A percentile compares a stretch with the other conserved stretches of the same genome.
phyloP scores from a whole-genome alignment of 768 basidiomycete genomes.

The Trametes elegans region DNA sequence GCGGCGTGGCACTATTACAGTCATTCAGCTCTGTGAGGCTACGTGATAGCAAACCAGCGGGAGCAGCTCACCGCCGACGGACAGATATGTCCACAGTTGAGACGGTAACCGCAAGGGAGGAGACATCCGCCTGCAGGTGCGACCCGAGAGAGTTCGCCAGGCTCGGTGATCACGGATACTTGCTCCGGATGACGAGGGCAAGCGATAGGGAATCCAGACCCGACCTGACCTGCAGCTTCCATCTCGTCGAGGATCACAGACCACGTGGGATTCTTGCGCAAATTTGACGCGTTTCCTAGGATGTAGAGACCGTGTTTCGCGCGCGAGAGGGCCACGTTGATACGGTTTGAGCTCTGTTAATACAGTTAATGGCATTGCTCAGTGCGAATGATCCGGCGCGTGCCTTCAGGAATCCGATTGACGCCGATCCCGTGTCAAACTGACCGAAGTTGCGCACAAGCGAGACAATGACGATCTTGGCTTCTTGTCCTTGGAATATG shows the following conservation, averaged over 20 bases:
- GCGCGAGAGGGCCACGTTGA: slow-evolving; percentile 64
- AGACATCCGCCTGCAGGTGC: slow-evolving; percentile 66
- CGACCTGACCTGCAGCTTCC: slow-evolving; percentile 44
- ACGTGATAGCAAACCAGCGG: too few relatives aligned
- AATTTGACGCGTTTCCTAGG: slow-evolving; percentile 61
- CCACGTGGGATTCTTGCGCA: slow-evolving; percentile 59
- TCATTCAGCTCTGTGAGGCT: not conserved
- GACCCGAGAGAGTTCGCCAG: slow-evolving; percentile 47
- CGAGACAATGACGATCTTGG: slow-evolving; percentile 69
- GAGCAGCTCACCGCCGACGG: slow-evolving; percentile 49
- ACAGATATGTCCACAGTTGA: slow-evolving; percentile 65
- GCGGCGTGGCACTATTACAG: slow-evolving; percentile 58
- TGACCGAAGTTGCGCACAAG: slow-evolving; percentile 67
- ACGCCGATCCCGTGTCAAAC: slow-evolving; percentile 13
- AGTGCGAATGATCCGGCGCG: slow-evolving; percentile 17
- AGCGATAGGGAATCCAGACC: slow-evolving; percentile 51
- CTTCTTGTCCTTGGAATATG: slow-evolving; percentile 78
- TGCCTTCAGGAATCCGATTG: slow-evolving; percentile 77
- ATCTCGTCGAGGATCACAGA: slow-evolving; percentile 54
- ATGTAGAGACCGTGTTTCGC: slow-evolving; percentile 74
- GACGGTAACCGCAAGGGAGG: slow-evolving; percentile 47
- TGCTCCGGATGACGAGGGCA: slow-evolving; percentile 55
- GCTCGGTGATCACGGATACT: slow-evolving; percentile 41
- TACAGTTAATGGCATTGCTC: not conserved
- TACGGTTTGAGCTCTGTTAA: slow-evolving; percentile 7